Conservation (phyloP, 305 asterid genomes). For the Fraxinus floribunda region DNA sequence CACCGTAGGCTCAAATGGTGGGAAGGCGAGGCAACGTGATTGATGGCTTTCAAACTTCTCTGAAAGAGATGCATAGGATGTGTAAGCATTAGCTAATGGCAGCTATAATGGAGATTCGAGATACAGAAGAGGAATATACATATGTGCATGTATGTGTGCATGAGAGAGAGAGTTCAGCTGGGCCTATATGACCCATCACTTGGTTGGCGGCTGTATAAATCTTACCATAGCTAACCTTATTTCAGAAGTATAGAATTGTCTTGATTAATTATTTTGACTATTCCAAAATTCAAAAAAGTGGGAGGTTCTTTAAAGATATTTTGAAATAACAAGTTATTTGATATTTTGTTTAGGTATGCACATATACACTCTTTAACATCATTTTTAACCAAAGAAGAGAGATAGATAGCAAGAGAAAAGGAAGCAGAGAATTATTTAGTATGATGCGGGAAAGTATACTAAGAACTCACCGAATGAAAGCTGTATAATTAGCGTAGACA, state of each 20-base stretch:
- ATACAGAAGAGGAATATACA: neutral
- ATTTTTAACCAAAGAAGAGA: slow-evolving; percentile 9
- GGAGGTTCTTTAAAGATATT: neutral
- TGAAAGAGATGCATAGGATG: neutral
- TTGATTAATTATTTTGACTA: neutral
- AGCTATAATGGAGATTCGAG: neutral
- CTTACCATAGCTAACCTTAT: neutral
- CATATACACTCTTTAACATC: neutral
- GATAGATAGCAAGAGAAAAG: neutral
- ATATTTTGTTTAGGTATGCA: neutral
- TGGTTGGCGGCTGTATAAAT: slow-evolving; percentile 4
- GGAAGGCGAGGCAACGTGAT: neutral
- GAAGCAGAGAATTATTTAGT: neutral
- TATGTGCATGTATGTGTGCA: neutral
- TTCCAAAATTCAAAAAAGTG: neutral
- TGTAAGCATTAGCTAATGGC: neutral
- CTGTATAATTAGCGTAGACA: slow-evolving; percentile 91
- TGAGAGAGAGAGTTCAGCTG: slow-evolving; percentile 3
- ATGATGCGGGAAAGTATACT: neutral
- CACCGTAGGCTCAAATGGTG: neutral
- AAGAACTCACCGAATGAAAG: slow-evolving; percentile 88
- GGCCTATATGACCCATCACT: slow-evolving; percentile 9
- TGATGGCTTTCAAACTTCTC: neutral
- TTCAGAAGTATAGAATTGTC: neutral
- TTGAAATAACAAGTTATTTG: neutral